These are phyloP conservation scores for Cladophialophora immunda DNA, from an alignment of 2,329 filamentous ascomycete species.

Conservation along the genomic window DNA sequence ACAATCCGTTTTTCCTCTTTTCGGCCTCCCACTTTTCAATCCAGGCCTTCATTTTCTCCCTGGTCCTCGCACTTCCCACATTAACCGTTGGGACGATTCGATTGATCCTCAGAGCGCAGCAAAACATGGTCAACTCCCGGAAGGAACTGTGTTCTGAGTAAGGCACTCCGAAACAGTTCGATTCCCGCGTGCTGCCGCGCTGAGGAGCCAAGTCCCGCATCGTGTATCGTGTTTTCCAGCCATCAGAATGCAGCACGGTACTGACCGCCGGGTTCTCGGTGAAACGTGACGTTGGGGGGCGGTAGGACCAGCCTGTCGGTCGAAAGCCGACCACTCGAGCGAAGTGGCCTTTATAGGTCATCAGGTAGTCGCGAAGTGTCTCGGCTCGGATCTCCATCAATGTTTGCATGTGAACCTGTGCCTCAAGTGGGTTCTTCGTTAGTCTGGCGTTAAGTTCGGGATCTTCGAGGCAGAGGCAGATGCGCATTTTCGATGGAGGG, in stretches of 20 bases:
- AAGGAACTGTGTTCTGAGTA: slow-evolving; percentile 98
- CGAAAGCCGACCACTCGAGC: slow-evolving; percentile 87
- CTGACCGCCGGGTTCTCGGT: slow-evolving; percentile 70
- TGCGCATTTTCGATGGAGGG: slow-evolving; percentile 79
- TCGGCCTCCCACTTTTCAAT: slow-evolving; percentile 70
- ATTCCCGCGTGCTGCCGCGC: slow-evolving; percentile 81
- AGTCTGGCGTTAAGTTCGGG: slow-evolving; percentile 79
- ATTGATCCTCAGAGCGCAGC: slow-evolving; percentile 85
- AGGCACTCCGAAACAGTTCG: slow-evolving; percentile 90
- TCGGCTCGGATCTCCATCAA: slow-evolving; percentile 93
- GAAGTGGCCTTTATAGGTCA: slow-evolving; percentile 81
- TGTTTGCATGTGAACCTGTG: slow-evolving; percentile 97
- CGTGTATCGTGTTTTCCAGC: slow-evolving; percentile 79
- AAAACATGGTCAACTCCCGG: slow-evolving; percentile 90
- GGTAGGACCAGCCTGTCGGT: slow-evolving; percentile 93
- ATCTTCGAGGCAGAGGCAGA: slow-evolving; percentile 86
- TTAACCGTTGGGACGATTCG: slow-evolving; percentile 95
- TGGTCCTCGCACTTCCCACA: slow-evolving; percentile 69
- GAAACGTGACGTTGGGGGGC: slow-evolving; percentile 71
- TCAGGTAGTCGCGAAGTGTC: slow-evolving; percentile 87
- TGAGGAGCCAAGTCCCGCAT: slow-evolving; percentile 79
- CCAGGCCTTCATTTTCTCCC: slow-evolving; percentile 73
- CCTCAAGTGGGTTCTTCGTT: slow-evolving; percentile 80
- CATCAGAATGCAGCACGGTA: slow-evolving; percentile 70
- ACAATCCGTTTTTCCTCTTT: slow-evolving; percentile 69